Conservation (phyloP, 768 basidiomycete genomes). For the Suillus alpinus region DNA sequence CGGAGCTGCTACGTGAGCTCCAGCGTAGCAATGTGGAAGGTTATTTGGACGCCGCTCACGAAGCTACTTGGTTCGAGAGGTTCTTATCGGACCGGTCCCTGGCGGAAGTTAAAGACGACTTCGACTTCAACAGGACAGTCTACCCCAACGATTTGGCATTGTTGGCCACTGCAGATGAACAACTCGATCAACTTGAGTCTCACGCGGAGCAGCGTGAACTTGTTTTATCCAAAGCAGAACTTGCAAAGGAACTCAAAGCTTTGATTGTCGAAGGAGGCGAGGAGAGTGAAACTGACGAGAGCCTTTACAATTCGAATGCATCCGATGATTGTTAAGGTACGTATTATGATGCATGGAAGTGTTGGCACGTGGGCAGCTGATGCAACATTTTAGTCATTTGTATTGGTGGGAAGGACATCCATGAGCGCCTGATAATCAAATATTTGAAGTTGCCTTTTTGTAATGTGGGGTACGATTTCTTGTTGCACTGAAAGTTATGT, state of each 20-base stretch:
- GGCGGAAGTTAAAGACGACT: neutral
- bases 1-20: neutral
- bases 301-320: neutral
- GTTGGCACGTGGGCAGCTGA: too few species aligned
- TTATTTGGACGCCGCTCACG: neutral
- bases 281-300: neutral
- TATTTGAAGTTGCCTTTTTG: too few species aligned
- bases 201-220: neutral
- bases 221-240: neutral
- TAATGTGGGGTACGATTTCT: too few species aligned
- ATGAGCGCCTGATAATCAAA: too few species aligned
- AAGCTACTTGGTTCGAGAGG: neutral
- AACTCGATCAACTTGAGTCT: neutral
- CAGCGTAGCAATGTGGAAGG: neutral
- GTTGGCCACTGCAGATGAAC: neutral
- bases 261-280: neutral
- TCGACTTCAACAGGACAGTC: neutral
- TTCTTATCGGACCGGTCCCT: neutral
- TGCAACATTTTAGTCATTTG: too few species aligned
- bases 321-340: neutral
- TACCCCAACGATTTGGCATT: neutral
- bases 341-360: neutral
- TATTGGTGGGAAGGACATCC: too few species aligned
- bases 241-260: neutral
- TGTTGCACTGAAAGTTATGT: too few species aligned